These are phyloP conservation scores for Trichoderma aggressivum DNA, from an alignment of 2,329 filamentous ascomycete species.

Conservation along the genomic window DNA sequence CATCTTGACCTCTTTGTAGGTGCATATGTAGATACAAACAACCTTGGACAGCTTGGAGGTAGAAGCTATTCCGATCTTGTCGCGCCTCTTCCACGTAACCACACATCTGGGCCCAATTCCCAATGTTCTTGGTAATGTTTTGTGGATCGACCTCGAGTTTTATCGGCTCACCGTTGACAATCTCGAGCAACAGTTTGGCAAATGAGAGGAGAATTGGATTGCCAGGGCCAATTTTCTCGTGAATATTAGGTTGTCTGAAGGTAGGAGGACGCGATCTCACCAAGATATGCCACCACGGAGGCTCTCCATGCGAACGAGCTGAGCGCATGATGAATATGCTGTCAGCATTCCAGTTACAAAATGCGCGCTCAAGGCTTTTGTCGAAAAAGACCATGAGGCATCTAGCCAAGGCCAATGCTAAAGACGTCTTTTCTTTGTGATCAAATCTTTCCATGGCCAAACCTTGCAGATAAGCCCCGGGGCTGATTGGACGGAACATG, in stretches of 20 bases:
- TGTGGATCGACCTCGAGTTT: not conserved
- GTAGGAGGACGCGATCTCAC: not conserved
- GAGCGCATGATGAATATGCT: constrained; percentile 12
- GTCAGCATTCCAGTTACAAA: constrained; percentile 2
- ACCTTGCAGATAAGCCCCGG: not conserved
- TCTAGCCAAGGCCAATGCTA: constrained; percentile 7
- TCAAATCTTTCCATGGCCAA: constrained; percentile 4
- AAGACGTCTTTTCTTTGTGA: constrained; percentile 5
- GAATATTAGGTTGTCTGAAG: not conserved
- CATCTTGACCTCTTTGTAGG: not conserved
- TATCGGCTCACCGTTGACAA: constrained; percentile 12
- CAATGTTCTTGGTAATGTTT: not conserved
- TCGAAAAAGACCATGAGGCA: constrained; percentile 17
- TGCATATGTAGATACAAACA: constrained; percentile 14
- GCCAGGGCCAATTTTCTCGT: not conserved
- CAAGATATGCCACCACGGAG: not conserved
- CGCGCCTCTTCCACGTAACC: not conserved
- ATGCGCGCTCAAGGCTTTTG: constrained; percentile 11
- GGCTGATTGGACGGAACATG: constrained; percentile 3
- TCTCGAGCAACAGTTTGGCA: constrained; percentile 13
- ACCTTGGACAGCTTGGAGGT: constrained; percentile 12
- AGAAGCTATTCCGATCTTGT: constrained; percentile 13
- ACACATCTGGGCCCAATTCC: constrained; percentile 14
- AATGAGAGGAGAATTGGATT: constrained; percentile 16
- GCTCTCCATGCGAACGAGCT: not conserved